Conservation (phyloP, 495 filamentous ascomycete genomes). For the Echria macrotheca region DNA sequence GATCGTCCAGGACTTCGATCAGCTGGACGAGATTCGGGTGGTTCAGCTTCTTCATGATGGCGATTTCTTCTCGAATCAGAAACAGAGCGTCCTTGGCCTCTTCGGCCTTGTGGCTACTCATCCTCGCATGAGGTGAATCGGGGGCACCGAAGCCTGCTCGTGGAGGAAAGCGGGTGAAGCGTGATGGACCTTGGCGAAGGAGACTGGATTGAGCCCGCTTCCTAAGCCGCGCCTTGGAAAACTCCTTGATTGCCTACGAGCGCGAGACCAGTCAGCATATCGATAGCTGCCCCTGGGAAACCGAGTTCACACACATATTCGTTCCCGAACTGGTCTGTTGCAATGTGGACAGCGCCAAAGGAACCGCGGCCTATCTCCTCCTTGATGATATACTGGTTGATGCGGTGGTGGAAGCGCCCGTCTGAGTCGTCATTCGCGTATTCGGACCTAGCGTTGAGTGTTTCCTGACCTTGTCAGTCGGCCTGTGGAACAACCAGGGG, state of each 20-base stretch:
- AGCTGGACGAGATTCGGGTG: constrained; percentile 89
- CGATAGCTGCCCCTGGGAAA: background rate
- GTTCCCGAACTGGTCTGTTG: constrained; percentile 80
- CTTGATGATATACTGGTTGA: constrained; percentile 92
- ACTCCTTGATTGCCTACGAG: constrained; percentile 86
- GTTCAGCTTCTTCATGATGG: constrained; percentile 98
- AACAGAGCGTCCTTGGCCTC: constrained; percentile 74
- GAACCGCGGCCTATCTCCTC: constrained; percentile 95
- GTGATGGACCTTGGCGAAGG: constrained; percentile 54
- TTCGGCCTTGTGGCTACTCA: constrained; percentile 38
- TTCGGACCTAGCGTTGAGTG: constrained; percentile 80
- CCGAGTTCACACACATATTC: constrained; percentile 71
- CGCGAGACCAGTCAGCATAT: background rate
- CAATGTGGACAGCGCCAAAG: constrained; percentile 90
- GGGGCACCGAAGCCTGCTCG: constrained; percentile 54
- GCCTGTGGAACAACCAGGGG: background rate
- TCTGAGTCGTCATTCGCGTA: constrained; percentile 84
- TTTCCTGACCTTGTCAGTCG: constrained; percentile 56
- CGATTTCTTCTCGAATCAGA: constrained; percentile 93
- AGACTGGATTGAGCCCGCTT: constrained; percentile 92
- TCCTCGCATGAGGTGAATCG: constrained; percentile 54
- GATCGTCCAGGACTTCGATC: constrained; percentile 92
- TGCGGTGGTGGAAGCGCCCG: constrained; percentile 64
- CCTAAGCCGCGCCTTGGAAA: constrained; percentile 88
- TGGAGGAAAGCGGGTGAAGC: constrained; percentile 25